Evolutionary conservation across 2,329 filamentous ascomycete genomes (phyloP).

Genomic region (Nemania sp.): DNA sequence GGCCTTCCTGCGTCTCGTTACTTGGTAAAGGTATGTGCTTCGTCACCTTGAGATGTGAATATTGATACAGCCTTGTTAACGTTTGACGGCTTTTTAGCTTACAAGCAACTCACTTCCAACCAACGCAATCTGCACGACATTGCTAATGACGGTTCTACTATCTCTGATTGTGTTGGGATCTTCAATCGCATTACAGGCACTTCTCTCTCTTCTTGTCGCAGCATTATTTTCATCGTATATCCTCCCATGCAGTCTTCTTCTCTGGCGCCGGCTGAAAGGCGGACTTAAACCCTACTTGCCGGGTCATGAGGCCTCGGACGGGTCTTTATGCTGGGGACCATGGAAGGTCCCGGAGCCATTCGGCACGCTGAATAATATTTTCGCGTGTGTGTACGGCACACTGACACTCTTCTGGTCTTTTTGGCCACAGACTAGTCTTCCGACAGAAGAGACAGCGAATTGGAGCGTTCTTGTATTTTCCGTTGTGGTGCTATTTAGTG

Average conservation of each 20-base stretch:
- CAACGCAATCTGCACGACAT: neutral
- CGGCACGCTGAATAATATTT: constrained; percentile 57
- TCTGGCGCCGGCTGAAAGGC: neutral
- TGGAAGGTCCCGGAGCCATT: constrained; percentile 55
- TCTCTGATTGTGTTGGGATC: neutral
- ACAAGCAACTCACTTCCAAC: neutral
- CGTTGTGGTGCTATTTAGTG: constrained; percentile 46
- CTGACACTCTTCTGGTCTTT: constrained; percentile 61
- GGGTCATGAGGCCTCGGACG: neutral
- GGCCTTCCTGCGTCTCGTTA: constrained; percentile 17
- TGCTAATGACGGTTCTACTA: neutral
- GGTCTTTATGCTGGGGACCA: constrained; percentile 50
- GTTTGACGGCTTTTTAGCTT: neutral
- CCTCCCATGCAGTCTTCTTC: neutral
- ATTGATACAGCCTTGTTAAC: neutral
- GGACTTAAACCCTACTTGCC: neutral
- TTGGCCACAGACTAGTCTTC: constrained; percentile 45
- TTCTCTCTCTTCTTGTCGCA: neutral
- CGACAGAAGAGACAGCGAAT: constrained; percentile 48
- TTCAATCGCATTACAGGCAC: neutral
- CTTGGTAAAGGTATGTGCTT: neutral
- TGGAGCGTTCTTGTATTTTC: constrained; percentile 50
- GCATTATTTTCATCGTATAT: neutral
- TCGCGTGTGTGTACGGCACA: constrained; percentile 55
- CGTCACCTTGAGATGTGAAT: neutral